Conservation (phyloP, 805 yeast genomes). For the Lipomyces kockii region DNA sequence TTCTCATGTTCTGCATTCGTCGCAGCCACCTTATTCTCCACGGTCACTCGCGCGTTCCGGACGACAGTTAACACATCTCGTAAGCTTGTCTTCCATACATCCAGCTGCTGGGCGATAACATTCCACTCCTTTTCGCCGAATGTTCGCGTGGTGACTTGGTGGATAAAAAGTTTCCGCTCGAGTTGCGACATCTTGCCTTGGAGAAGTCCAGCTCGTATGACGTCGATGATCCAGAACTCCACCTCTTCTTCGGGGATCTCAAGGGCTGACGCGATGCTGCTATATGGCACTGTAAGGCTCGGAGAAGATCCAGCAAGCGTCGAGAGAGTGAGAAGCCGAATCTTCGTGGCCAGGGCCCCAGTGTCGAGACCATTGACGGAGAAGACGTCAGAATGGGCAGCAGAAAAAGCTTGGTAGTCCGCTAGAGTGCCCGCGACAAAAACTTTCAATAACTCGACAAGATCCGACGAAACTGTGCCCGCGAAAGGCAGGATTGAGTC, state of each 20-base stretch:
- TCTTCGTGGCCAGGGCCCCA: constrained; percentile 35
- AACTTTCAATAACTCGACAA: constrained; percentile 40
- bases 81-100: constrained; percentile 46
- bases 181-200: constrained; percentile 52
- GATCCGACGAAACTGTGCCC: constrained; percentile 28
- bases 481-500: constrained; percentile 14
- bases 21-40: constrained; percentile 21
- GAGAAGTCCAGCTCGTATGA: constrained; percentile 50
- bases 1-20: constrained; percentile 1
- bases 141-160: constrained; percentile 47
- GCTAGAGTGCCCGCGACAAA: constrained; percentile 38
- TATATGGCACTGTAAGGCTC: constrained; percentile 41
- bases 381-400: constrained; percentile 19
- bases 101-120: constrained; percentile 43
- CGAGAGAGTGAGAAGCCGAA: constrained; percentile 35
- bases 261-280: constrained; percentile 44
- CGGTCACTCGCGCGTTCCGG: constrained; percentile 30
- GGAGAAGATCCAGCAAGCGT: constrained; percentile 35
- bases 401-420: constrained; percentile 27
- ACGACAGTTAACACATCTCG: constrained; percentile 43
- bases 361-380: constrained; percentile 15
- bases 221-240: constrained; percentile 50
- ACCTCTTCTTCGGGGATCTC: constrained; percentile 45
- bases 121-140: constrained; percentile 49
- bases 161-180: constrained; percentile 45